Evolutionary conservation across 2,329 filamentous ascomycete genomes (phyloP).

Genomic region (Aspergillus alliaceus): DNA sequence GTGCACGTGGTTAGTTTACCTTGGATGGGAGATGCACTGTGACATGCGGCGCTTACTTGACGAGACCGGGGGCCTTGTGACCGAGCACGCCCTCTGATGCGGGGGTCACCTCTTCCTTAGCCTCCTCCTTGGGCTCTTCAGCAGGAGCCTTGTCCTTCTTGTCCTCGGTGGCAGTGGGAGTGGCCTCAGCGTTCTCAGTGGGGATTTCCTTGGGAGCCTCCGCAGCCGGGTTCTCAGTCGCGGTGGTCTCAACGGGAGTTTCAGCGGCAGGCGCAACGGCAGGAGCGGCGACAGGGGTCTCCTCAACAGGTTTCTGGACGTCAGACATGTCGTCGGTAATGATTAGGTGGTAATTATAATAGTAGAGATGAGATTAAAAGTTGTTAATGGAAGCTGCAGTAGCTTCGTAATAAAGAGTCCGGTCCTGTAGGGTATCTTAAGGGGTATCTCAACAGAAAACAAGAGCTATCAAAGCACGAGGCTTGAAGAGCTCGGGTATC

Average conservation of each 20-base stretch:
- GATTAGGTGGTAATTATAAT: constrained; percentile 22
- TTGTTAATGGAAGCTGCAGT: constrained; percentile 15
- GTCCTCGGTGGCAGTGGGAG: constrained; percentile 32
- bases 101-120: constrained; percentile 58
- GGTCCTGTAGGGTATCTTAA: constrained; percentile 24
- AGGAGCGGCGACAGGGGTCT: constrained; percentile 48
- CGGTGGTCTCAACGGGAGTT: constrained; percentile 39
- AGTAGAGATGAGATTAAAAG: constrained; percentile 17
- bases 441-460: constrained; percentile 37
- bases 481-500: constrained; percentile 42
- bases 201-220: constrained; percentile 36
- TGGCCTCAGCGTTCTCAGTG: constrained; percentile 35
- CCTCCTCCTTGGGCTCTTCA: constrained; percentile 39
- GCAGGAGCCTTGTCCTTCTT: constrained; percentile 37
- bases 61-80: constrained; percentile 85
- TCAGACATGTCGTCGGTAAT: constrained; percentile 63
- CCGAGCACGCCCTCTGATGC: constrained; percentile 81
- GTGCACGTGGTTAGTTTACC: constrained; percentile 12
- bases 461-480: constrained; percentile 30
- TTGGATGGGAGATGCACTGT: not conserved
- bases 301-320: constrained; percentile 68
- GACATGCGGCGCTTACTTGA: constrained; percentile 67
- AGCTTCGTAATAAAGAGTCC: constrained; percentile 18
- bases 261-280: constrained; percentile 39
- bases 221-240: constrained; percentile 29